phyloP scores from a whole-genome alignment of 495 filamentous ascomycete genomes.

The Lasiosphaeria ovina region DNA sequence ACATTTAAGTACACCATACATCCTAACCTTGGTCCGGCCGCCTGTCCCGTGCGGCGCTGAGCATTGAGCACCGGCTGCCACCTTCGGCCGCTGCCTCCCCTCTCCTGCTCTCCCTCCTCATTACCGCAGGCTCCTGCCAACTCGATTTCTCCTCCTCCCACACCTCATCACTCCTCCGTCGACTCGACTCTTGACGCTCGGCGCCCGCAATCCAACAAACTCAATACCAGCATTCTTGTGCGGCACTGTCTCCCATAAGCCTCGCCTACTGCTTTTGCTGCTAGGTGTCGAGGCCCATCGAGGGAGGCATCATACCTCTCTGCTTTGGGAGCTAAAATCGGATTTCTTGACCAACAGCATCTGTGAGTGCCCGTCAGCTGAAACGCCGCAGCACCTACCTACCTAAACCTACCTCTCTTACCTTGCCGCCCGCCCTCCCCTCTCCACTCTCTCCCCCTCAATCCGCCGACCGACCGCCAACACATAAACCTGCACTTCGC shows the following conservation, averaged over 20 bases:
- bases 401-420: background rate
- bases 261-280: slow-evolving; percentile 10
- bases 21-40: slow-evolving; percentile 4
- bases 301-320: slow-evolving; percentile 7
- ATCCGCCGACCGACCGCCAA: background rate
- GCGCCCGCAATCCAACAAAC: slow-evolving; percentile 3
- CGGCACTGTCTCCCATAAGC: slow-evolving; percentile 1
- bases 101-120: slow-evolving; percentile 6
- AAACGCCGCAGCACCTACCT: background rate
- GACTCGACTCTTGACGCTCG: slow-evolving; percentile 3
- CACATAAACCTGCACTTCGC: background rate
- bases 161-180: slow-evolving; percentile 7
- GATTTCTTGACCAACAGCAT: slow-evolving; percentile 1
- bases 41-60: slow-evolving; percentile 7
- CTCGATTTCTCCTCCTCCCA: slow-evolving; percentile 10
- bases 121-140: slow-evolving; percentile 1
- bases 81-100: slow-evolving; percentile 12
- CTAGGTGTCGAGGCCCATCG: background rate
- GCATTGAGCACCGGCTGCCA: slow-evolving; percentile 5
- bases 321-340: background rate
- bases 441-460: background rate
- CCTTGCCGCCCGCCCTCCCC: background rate
- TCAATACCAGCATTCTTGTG: background rate
- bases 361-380: slow-evolving; percentile 7
- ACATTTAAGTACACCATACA: slow-evolving; percentile 28